Base-by-base conservation (phyloP, 805 yeast genomes). In the Candida quercuum region DNA sequence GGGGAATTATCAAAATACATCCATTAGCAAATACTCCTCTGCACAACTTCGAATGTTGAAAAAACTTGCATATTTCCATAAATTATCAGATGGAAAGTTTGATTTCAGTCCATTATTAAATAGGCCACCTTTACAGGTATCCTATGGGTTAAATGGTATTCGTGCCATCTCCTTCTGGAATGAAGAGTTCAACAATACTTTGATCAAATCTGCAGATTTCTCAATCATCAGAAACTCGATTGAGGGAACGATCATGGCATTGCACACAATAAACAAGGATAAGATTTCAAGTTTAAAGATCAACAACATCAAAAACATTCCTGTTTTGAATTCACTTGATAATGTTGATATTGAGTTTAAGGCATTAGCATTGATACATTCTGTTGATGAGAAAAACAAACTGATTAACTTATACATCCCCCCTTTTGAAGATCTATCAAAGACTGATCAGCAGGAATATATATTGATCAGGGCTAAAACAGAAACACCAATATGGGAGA, bases 321-420 rank as follows among this genome's bases (percentile, higher is more conserved):
- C 18, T 8, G 28, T 59, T 9, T 37, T 38, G 5, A 32, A 16
- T 13, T 35, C 33, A 31, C 31, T 28, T 14, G 35, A 11, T 23
- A 32, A 40, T n/a, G 36, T 39, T 10, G 38, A 40, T 2, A 21
- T 56, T 12, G 39, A 48, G 3, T 77, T 72, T 42, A 46, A 67
- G 15, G 81, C 85, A 0, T 57, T 82, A 24, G 78, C 74, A 1
- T 62, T 86, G 34, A 66, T 86, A 0, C 96, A 87, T 51, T 81
- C 91, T 1, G 59, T 86, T 11, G 71, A 80, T 46, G 40, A 43
- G 0, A 39, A 42, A 0, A 50, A 59, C 1, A 51, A 61, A 9
- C 44, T 61, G 13, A 48, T 84, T 31, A 78, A 82, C 40, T 35
- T 86, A 1, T 78, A 83, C 47, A 60, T 82, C 0, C 87, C 86